Evolutionary conservation across 1,284 basidiomycete species (phyloP), one percentile per base, ranked within the genome.

Genomic region (Tausonia pullulans): DNA sequence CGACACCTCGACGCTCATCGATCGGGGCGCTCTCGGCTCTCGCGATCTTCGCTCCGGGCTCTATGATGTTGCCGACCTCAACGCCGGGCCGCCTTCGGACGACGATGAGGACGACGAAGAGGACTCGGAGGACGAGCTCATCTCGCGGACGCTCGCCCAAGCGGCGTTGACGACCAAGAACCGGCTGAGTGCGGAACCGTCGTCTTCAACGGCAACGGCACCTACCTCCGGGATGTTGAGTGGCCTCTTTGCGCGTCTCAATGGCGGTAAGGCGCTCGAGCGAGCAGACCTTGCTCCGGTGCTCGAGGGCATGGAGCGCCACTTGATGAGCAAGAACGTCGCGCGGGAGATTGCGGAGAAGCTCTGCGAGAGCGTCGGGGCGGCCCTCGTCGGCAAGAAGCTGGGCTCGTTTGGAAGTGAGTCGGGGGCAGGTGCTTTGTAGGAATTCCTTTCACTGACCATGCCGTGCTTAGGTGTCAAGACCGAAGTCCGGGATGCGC

Each of bases 311-410:
- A 98, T 98, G 93, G 92, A 95, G 74, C 88, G 93, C 68, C 95
- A 98, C 75, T 81, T 98, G 58, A 97, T 98, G 89, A 86, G 89
- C 78, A 98, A 98, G 80, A 99, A 99, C 71, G 96, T 99, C 2
- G 96, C 96, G 6, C 89, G 85, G 75, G 91, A 96, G 66, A 96
- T 98, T 68, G 82, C 95, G 8, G 89, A 94, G 67, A 90, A 94
- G 74, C 84, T 99, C 3, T 97, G 94, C 73, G 90, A 95, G 71
- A 86, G 88, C 13, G 93, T 98, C 10, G 91, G 90, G 1, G 85
- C 90, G 70, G 85, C 84, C 52, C 80, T 99, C 50, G 82, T 95
- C 6, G 96, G 96, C 10, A 91, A 90, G 78, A 93, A 90, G 75
- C 83, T 93, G 9, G 87, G 88, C 56, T 83, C 90, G 1, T 87